Conservation (phyloP, 106 monocot species). For the Dactylorhiza incarnata region DNA sequence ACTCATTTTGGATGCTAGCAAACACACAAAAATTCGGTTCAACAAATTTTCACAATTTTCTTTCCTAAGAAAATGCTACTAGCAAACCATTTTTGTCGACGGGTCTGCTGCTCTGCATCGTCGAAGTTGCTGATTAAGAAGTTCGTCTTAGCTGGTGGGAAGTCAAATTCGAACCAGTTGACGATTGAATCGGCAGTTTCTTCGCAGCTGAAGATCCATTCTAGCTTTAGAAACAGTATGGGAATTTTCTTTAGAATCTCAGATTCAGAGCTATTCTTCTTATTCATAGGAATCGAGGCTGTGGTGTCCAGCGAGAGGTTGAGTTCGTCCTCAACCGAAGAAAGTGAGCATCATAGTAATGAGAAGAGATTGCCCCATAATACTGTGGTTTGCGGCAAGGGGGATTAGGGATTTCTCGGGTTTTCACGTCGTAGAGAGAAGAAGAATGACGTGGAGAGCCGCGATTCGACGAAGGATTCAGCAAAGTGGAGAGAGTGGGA, state of each 20-base stretch:
- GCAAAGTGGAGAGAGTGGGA: slow-evolving; percentile 35
- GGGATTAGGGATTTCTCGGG: slow-evolving; percentile 41
- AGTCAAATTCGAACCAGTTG: slow-evolving; percentile 33
- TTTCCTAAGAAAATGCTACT: too few relatives aligned
- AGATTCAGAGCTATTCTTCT: slow-evolving; percentile 82
- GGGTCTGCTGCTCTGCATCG: slow-evolving; percentile 36
- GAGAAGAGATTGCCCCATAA: slow-evolving; percentile 38
- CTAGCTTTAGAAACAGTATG: slow-evolving; percentile 38
- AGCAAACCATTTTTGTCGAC: slow-evolving; percentile 34
- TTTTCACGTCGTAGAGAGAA: slow-evolving; percentile 51
- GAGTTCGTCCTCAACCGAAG: slow-evolving; percentile 55
- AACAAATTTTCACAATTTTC: too few relatives aligned
- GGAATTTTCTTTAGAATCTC: slow-evolving; percentile 66
- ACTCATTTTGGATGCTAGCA: too few relatives aligned
- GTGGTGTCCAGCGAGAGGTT: slow-evolving; percentile 31
- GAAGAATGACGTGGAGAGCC: slow-evolving; percentile 25
- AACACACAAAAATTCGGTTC: too few relatives aligned
- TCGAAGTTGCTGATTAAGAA: slow-evolving; percentile 68
- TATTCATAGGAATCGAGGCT: slow-evolving; percentile 45
- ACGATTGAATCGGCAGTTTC: slow-evolving; percentile 19
- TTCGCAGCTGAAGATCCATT: slow-evolving; percentile 41
- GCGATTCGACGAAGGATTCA: slow-evolving; percentile 30
- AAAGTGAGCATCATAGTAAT: slow-evolving; percentile 8
- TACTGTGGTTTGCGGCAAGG: slow-evolving; percentile 44
- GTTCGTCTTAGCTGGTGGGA: slow-evolving; percentile 60